These are phyloP conservation scores for Thelephora ganbajun DNA, from an alignment of 768 basidiomycete genomes.

Conservation along the genomic window DNA sequence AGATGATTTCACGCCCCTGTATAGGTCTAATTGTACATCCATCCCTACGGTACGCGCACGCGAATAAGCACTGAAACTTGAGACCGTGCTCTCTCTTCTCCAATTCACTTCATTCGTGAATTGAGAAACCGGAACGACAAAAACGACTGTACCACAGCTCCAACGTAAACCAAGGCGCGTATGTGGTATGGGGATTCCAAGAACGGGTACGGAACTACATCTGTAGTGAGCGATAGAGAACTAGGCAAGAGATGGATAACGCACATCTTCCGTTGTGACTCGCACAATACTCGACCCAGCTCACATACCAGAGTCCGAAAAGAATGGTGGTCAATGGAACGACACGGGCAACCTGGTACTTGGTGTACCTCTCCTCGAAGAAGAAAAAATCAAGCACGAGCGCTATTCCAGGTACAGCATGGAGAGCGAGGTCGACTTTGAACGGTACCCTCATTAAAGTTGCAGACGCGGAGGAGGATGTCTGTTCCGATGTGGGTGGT, in stretches of 20 bases:
- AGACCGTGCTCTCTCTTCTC: too few species aligned
- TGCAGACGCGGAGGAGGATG: slow-evolving; percentile 17
- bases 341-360: slow-evolving; percentile 17
- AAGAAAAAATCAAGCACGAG: slow-evolving; percentile 56
- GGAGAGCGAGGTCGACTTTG: slow-evolving; percentile 36
- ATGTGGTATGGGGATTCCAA: slow-evolving; percentile 37
- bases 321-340: slow-evolving; percentile 18
- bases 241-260: slow-evolving; percentile 13
- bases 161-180: slow-evolving; percentile 47
- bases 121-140: slow-evolving; percentile 48
- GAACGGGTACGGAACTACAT: slow-evolving; percentile 73
- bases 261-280: slow-evolving; percentile 45
- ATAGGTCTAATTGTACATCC: too few species aligned
- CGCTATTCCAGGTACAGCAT: slow-evolving; percentile 43
- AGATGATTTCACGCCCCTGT: too few species aligned
- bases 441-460: slow-evolving; percentile 27
- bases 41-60: too few species aligned
- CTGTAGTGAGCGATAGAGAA: slow-evolving; percentile 2
- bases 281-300: slow-evolving; percentile 59
- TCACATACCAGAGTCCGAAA: slow-evolving; percentile 34
- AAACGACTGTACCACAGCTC: slow-evolving; percentile 35
- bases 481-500: slow-evolving; percentile 7
- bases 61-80: background rate
- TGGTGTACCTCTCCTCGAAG: slow-evolving; percentile 43
- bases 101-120: too few species aligned